A percentile compares a stretch with the other conserved stretches of the same genome.
phyloP scores from a whole-genome alignment of 2,329 filamentous ascomycete genomes.

The Colletotrichum sp. region DNA sequence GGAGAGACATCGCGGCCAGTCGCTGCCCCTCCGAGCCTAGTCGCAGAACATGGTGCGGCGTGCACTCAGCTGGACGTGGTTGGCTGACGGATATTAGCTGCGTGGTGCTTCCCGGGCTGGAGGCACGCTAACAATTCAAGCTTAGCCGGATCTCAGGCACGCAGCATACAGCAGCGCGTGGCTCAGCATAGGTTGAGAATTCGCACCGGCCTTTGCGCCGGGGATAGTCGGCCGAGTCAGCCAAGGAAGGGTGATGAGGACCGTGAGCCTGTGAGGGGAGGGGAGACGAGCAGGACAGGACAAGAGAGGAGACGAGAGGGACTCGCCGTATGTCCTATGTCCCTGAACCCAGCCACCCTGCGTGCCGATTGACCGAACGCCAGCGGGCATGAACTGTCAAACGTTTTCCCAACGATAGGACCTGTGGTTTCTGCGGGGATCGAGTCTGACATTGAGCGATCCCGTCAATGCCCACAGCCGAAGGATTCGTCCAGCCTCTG shows the following conservation, averaged over 20 bases:
- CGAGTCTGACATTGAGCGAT: not conserved
- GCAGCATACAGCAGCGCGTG: not conserved
- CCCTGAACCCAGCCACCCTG: not conserved
- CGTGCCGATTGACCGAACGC: not conserved
- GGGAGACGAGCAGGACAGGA: not conserved
- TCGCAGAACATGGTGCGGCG: not conserved
- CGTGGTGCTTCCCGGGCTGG: not conserved
- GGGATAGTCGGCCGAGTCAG: not conserved
- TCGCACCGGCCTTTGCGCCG: not conserved
- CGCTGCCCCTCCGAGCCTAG: not conserved
- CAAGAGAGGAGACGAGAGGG: not conserved
- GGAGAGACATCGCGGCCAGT: not conserved
- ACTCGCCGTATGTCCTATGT: not conserved
- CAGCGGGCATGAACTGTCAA: not conserved
- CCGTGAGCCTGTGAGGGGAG: not conserved
- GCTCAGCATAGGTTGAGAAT: not conserved
- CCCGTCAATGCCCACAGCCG: not conserved
- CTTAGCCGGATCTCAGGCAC: conserved; percentile 5
- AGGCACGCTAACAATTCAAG: conserved; percentile 18
- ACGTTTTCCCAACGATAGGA: not conserved
- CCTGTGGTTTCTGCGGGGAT: not conserved
- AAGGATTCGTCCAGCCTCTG: not conserved
- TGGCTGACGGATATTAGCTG: not conserved
- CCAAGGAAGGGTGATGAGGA: not conserved
- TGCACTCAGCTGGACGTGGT: not conserved